Conservation (phyloP, 805 yeast species). For the Teunomyces aglyptinius region DNA sequence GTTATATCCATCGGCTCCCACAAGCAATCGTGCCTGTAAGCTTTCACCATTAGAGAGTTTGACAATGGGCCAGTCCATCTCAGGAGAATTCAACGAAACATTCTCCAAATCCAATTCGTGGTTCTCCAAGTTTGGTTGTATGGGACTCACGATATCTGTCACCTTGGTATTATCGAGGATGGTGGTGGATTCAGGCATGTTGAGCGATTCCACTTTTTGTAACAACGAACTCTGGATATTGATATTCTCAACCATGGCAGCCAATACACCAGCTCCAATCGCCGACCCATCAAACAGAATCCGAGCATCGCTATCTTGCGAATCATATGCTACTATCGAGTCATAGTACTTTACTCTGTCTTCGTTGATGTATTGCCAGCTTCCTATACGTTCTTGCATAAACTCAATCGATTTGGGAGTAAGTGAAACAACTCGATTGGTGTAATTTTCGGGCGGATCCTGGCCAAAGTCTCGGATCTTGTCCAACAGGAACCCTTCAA, state of each 20-base stretch:
- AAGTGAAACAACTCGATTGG: conserved; percentile 81
- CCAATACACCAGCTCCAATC: conserved; percentile 42
- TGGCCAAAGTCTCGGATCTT: conserved; percentile 47
- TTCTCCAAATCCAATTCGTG: conserved; percentile 19
- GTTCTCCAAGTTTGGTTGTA: conserved; percentile 6
- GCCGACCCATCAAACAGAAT: conserved; percentile 67
- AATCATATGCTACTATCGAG: conserved; percentile 83
- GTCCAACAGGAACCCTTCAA: conserved; percentile 69
- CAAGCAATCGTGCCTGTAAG: conserved; percentile 67
- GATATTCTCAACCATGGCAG: conserved; percentile 84
- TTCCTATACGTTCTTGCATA: conserved; percentile 62
- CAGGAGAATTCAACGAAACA: conserved; percentile 19
- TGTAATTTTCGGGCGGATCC: conserved; percentile 49
- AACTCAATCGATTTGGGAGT: conserved; percentile 78
- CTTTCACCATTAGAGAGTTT: conserved; percentile 61
- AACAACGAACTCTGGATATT: conserved; percentile 78
- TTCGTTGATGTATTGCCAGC: conserved; percentile 65
- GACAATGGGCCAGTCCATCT: conserved; percentile 73
- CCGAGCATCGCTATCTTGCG: conserved; percentile 58
- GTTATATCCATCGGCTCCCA: conserved; percentile 95
- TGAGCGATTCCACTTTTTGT: conserved; percentile 39
- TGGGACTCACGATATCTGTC: conserved; percentile 40
- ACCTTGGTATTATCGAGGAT: conserved; percentile 70
- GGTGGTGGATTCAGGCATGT: conserved; percentile 25
- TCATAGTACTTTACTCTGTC: conserved; percentile 81